Base-by-base conservation (phyloP, 208 protist genomes). In the Acanthamoeba lenticulata region DNA sequence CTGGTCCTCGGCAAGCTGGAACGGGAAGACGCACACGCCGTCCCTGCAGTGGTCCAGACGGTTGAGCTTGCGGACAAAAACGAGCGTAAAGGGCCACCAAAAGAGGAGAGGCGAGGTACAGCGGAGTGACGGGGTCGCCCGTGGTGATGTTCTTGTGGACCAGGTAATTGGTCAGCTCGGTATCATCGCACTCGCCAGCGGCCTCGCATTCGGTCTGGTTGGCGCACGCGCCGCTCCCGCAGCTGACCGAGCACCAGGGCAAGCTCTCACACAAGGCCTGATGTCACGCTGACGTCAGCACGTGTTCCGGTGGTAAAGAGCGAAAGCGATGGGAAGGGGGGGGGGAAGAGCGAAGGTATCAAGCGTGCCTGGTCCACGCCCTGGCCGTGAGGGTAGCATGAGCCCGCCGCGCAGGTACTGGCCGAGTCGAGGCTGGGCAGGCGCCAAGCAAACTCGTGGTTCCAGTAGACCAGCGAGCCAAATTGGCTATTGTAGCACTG, bases 401-500 rank as follows among this genome's bases (percentile, higher is more conserved):
- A 86, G 6, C 77, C 77, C n/a, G 77, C 45, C 24, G 40, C 13
- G 77, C 77, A 86, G 21, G 40, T 4, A 4, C 19, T 11, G 45
- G 77, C 45, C 9, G 21, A 27, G 45, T 86, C 45, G 77, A 38
- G 19, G 0, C 19, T 44, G 1, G 44, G n/a, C 77, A 60, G 27
- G 27, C 44, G 42, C 77, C 77, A 86, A 13, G 40, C 3, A 19
- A 60, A 86, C 77, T 86, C 77, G 40, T 86, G 77, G 45, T 86
- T 86, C 77, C 77, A 86, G 13, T 40, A 86, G 29, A 86, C 42
- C 38, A 38, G 44, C 5, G 9, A 2, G 3, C 77, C 77, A 42
- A 57, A 57, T 4, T 11, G 77, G 44, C 77, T 60, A 44, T 57
- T 38, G 13, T 47, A 7, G 44, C 67, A 79, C 0, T 79, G 15